Evolutionary conservation across 352 stramenopile genomes (phyloP).

Genomic region (Phytophthora chlamydospora): DNA sequence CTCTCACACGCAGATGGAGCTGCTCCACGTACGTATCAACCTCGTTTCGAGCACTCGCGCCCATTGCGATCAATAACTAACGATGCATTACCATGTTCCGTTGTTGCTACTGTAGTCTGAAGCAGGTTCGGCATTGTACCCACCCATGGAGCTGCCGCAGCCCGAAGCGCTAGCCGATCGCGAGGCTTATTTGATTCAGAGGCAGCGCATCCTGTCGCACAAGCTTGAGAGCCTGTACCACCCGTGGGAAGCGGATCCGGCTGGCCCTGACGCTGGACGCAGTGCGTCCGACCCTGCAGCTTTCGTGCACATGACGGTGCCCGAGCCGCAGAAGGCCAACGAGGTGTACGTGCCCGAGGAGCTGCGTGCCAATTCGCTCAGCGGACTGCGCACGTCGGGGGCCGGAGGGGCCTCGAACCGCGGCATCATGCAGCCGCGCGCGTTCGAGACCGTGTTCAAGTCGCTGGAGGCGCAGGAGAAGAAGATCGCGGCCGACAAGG

Average conservation of each 20-base stretch:
- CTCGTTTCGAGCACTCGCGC: background rate
- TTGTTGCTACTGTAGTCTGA: slow-evolving; percentile 42
- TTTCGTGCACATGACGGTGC: slow-evolving; percentile 72
- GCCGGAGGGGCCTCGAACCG: slow-evolving; percentile 20
- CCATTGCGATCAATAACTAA: slow-evolving; percentile 1
- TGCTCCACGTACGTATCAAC: slow-evolving; percentile 53
- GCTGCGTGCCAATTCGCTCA: slow-evolving; percentile 62
- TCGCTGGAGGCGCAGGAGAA: slow-evolving; percentile 72
- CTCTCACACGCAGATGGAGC: slow-evolving; percentile 73
- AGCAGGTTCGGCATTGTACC: slow-evolving; percentile 55
- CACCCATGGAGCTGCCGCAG: slow-evolving; percentile 65
- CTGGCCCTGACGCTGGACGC: slow-evolving; percentile 25
- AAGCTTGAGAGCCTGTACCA: slow-evolving; percentile 77
- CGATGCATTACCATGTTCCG: background rate
- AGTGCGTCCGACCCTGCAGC: slow-evolving; percentile 39
- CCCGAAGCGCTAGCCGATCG: slow-evolving; percentile 58
- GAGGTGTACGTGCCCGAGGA: slow-evolving; percentile 74
- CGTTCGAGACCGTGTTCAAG: slow-evolving; percentile 77
- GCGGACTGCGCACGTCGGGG: slow-evolving; percentile 35
- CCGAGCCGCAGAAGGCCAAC: slow-evolving; percentile 55
- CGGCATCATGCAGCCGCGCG: slow-evolving; percentile 68
- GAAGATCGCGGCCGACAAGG: slow-evolving; percentile 51
- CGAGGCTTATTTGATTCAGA: slow-evolving; percentile 74
- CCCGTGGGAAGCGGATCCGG: slow-evolving; percentile 51
- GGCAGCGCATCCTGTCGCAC: slow-evolving; percentile 68